Conservation (phyloP, 768 basidiomycete genomes). For the Sistotremastrum niveocremeum region DNA sequence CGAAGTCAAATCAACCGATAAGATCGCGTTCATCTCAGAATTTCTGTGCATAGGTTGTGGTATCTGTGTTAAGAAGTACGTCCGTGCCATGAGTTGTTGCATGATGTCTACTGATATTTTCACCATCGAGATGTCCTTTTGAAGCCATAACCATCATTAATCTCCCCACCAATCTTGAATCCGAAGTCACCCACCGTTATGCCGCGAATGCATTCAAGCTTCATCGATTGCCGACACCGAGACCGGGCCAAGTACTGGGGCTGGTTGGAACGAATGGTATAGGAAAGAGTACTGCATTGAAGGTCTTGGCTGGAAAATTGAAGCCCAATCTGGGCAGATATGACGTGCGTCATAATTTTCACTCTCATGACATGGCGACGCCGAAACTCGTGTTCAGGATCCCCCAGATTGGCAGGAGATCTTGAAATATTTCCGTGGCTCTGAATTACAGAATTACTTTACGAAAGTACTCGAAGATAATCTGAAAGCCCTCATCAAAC, state of each 20-base stretch:
- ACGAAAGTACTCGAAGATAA: constrained; percentile 99
- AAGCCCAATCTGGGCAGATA: constrained; percentile 97
- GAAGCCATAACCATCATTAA: constrained; percentile 99
- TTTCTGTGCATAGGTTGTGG: constrained; percentile 98
- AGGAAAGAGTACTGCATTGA: constrained; percentile 95
- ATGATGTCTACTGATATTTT: neutral
- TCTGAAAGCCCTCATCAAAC: constrained; percentile 96
- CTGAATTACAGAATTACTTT: constrained; percentile 98
- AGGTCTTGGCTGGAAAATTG: constrained; percentile 91
- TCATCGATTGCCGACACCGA: constrained; percentile 91
- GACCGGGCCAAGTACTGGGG: constrained; percentile 97
- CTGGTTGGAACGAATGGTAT: constrained; percentile 99
- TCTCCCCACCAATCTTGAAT: constrained; percentile 90
- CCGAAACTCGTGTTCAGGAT: constrained; percentile 36
- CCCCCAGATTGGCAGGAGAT: constrained; percentile 99
- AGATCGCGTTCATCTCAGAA: constrained; percentile 98
- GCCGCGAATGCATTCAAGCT: constrained; percentile 98
- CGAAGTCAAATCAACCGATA: constrained; percentile 90
- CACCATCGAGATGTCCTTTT: constrained; percentile 76
- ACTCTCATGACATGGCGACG: neutral
- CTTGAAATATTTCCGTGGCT: constrained; percentile 94
- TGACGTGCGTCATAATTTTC: constrained; percentile 44
- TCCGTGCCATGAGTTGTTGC: constrained; percentile 1
- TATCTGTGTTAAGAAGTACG: constrained; percentile 99
- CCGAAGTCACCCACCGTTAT: constrained; percentile 95